Percentiles rank a stretch among this genome's conserved stretches.
Conservation (phyloP, 108 stramenopile genomes). For the Mayamaea pseudoterrestris region DNA sequence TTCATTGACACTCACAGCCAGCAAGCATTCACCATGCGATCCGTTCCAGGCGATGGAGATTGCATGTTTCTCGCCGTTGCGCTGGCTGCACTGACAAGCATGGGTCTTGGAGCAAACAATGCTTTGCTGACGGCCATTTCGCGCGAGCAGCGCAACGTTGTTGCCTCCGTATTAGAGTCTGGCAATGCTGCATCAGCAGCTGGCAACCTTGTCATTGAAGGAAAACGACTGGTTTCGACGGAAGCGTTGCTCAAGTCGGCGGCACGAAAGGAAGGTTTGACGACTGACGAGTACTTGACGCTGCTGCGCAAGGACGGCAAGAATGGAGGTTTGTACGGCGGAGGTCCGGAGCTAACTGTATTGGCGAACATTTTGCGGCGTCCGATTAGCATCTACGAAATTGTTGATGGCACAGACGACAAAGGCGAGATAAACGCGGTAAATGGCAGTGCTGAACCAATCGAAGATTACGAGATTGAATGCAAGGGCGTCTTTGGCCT, state of each 20-base stretch:
- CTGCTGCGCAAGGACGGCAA: conserved; percentile 31
- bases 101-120: conserved; percentile 38
- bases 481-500: conserved; percentile 56
- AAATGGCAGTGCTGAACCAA: neutral
- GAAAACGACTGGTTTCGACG: conserved; percentile 31
- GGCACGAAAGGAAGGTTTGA: conserved; percentile 29
- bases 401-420: conserved; percentile 10
- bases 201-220: conserved; percentile 35
- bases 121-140: conserved; percentile 24
- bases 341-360: conserved; percentile 65
- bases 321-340: conserved; percentile 54
- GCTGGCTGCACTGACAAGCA: conserved; percentile 36
- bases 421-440: conserved; percentile 1
- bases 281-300: conserved; percentile 36
- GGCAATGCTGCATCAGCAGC: no score
- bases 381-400: conserved; percentile 71
- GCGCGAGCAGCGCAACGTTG: conserved; percentile 33
- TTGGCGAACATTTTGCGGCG: conserved; percentile 57
- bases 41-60: conserved; percentile 65
- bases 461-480: conserved; percentile 1
- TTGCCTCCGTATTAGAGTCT: conserved; percentile 46
- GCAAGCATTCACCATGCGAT: conserved; percentile 36
- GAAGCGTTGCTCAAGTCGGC: conserved; percentile 35
- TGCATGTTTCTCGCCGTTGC: conserved; percentile 67
- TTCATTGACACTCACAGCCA: conserved; percentile 10